Evolutionary conservation across 2,329 filamentous ascomycete species (phyloP).

Genomic region (Penicillium thymicola): DNA sequence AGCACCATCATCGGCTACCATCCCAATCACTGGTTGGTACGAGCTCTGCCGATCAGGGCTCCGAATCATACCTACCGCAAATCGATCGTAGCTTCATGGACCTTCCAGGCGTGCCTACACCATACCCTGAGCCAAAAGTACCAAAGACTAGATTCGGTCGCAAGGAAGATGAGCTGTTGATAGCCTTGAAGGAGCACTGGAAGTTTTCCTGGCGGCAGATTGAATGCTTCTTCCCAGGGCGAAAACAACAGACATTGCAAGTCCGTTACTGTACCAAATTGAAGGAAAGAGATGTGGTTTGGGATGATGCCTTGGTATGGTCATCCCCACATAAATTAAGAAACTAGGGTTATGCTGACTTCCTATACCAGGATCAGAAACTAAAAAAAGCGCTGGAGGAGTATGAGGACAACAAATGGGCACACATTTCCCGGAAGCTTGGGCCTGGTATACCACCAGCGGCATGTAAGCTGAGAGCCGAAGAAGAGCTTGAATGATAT

Average conservation of each 20-base stretch:
- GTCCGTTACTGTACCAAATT: slow-evolving; percentile 94
- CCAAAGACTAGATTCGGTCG: slow-evolving; percentile 1
- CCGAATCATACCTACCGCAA: neutral
- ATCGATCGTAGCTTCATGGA: slow-evolving; percentile 72
- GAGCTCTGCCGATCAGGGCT: slow-evolving; percentile 53
- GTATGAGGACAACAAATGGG: slow-evolving; percentile 71
- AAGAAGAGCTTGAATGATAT: slow-evolving; percentile 41
- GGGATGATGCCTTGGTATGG: slow-evolving; percentile 85
- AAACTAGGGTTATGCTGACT: neutral
- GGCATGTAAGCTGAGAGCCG: slow-evolving; percentile 78
- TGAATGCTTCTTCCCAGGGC: slow-evolving; percentile 88
- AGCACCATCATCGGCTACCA: slow-evolving; percentile 76
- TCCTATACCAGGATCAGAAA: slow-evolving; percentile 32
- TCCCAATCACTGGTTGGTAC: slow-evolving; percentile 64
- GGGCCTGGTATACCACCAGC: slow-evolving; percentile 84
- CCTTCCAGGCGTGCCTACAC: slow-evolving; percentile 79
- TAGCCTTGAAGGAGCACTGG: slow-evolving; percentile 91
- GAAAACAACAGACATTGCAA: slow-evolving; percentile 85
- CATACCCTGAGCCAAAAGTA: slow-evolving; percentile 64
- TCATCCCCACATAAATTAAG: neutral
- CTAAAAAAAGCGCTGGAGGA: slow-evolving; percentile 41
- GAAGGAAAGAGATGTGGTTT: slow-evolving; percentile 88
- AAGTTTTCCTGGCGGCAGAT: slow-evolving; percentile 97
- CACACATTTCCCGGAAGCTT: slow-evolving; percentile 85
- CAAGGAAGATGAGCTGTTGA: slow-evolving; percentile 73